phyloP scores from a whole-genome alignment of 2,329 filamentous ascomycete species.

The Zymoseptoria tritici region DNA sequence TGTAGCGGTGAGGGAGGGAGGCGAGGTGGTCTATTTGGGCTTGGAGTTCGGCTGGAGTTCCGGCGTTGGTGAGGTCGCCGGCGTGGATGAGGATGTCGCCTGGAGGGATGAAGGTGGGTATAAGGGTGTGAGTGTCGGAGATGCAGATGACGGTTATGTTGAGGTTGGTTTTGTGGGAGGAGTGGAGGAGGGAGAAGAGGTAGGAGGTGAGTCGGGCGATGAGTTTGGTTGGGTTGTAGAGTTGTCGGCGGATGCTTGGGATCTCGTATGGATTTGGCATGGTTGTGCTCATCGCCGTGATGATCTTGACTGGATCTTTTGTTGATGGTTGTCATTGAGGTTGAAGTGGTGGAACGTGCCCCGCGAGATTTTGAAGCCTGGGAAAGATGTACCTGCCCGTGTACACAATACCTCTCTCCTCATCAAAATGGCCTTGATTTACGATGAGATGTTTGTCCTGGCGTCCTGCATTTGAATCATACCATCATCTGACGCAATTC shows the following conservation, averaged over 20 bases:
- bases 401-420: not conserved
- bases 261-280: constrained; percentile 16
- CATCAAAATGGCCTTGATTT: not conserved
- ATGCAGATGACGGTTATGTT: constrained; percentile 75
- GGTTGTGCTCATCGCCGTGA: not conserved
- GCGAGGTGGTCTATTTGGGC: constrained; percentile 76
- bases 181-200: constrained; percentile 59
- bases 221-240: constrained; percentile 33
- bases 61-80: constrained; percentile 72
- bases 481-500: not conserved
- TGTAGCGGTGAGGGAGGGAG: constrained; percentile 65
- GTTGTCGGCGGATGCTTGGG: constrained; percentile 17
- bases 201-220: constrained; percentile 33
- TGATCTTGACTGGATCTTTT: not conserved
- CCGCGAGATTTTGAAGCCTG: not conserved
- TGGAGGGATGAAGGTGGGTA: constrained; percentile 50
- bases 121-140: constrained; percentile 75
- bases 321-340: not conserved
- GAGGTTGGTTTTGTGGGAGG: constrained; percentile 48
- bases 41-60: constrained; percentile 67
- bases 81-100: constrained; percentile 87
- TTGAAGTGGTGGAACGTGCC: not conserved
- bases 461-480: too few relatives aligned
- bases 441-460: too few relatives aligned
- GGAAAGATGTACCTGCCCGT: not conserved